Evolutionary conservation across 331 rosid genomes (phyloP).

Genomic region (Malus hybrid): DNA sequence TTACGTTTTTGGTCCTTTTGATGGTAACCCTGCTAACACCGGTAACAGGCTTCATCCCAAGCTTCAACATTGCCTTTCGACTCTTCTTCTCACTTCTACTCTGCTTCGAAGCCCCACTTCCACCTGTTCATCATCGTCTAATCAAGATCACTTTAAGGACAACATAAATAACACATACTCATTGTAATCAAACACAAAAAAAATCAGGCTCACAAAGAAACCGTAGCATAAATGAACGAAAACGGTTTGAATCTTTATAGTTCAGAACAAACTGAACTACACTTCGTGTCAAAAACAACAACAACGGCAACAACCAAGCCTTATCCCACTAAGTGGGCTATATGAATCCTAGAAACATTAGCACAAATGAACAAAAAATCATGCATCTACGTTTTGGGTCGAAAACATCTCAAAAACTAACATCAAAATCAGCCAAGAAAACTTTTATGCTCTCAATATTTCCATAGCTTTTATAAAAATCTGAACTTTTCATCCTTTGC

Average conservation of each 20-base stretch:
- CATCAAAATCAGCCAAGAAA: neutral
- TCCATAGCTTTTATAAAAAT: neutral
- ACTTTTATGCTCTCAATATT: neutral
- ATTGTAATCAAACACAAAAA: neutral
- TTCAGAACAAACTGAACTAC: neutral
- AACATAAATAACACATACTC: neutral
- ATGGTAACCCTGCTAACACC: constrained; percentile 84
- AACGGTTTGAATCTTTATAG: neutral
- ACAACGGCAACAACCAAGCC: too few relatives aligned
- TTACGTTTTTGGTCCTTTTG: constrained; percentile 77
- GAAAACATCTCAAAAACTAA: neutral
- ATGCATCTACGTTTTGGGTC: neutral
- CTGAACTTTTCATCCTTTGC: neutral
- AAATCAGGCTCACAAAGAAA: neutral
- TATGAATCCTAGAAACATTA: too few relatives aligned
- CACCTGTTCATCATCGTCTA: constrained; percentile 36
- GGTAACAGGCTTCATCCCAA: constrained; percentile 68
- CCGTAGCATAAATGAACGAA: neutral
- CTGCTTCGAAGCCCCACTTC: constrained; percentile 62
- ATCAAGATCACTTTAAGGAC: neutral
- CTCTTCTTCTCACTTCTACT: constrained; percentile 92
- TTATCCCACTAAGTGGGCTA: too few relatives aligned
- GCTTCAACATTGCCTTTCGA: constrained; percentile 83
- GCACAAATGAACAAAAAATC: too few relatives aligned
- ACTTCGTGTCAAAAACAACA: neutral